phyloP scores from a whole-genome alignment of 306 rosid genomes.

The Cucurbita moschata region DNA sequence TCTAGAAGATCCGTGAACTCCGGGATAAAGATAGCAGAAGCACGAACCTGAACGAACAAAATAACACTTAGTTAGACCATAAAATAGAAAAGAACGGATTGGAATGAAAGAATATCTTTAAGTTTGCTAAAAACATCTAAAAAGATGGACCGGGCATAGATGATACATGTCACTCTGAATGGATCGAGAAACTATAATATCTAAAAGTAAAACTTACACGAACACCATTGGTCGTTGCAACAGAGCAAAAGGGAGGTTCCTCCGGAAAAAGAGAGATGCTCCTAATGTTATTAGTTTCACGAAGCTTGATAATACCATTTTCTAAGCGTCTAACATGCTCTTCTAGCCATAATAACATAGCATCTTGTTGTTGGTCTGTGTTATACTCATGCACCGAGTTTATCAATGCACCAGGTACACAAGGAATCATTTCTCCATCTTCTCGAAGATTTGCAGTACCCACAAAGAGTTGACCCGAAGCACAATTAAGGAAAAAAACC shows the following conservation, averaged over 20 bases:
- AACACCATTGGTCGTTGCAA: slow-evolving; percentile 65
- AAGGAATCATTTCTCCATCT: slow-evolving; percentile 56
- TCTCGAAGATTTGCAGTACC: slow-evolving; percentile 40
- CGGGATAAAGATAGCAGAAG: slow-evolving; percentile 64
- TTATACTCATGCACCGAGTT: slow-evolving; percentile 26
- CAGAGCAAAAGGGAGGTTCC: slow-evolving; percentile 55
- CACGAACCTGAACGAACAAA: slow-evolving; percentile 40
- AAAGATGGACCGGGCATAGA: no score
- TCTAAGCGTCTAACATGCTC: slow-evolving; percentile 73
- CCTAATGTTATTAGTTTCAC: slow-evolving; percentile 21
- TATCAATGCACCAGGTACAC: slow-evolving; percentile 53
- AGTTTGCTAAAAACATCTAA: no score
- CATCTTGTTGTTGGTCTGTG: slow-evolving; percentile 52
- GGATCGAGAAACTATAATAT: neutral
- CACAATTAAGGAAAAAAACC: slow-evolving; percentile 61
- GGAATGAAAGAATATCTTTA: no score
- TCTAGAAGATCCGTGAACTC: slow-evolving; percentile 30
- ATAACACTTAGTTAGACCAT: no score
- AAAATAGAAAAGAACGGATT: no score
- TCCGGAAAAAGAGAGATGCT: slow-evolving; percentile 69
- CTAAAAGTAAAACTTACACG: slow-evolving; percentile 26
- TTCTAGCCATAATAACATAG: slow-evolving; percentile 83
- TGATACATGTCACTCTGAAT: neutral
- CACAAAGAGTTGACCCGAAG: slow-evolving; percentile 54
- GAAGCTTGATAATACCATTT: slow-evolving; percentile 49